These are phyloP conservation scores for Rubus parviflorus DNA, from an alignment of 306 rosid genomes.

Conservation along the genomic window DNA sequence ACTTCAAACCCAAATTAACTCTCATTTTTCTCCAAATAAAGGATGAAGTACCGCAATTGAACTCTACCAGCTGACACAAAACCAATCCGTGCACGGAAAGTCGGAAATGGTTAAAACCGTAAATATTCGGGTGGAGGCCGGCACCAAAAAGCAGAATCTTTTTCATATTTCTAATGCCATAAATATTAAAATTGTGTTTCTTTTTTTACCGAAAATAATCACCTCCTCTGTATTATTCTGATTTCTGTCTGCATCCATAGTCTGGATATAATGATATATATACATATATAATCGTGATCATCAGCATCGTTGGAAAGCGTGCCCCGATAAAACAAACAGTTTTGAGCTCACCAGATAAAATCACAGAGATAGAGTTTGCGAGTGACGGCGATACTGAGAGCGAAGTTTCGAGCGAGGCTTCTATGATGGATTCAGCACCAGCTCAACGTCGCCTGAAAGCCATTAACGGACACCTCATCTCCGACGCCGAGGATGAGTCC, in stretches of 20 bases:
- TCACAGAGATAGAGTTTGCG: background rate
- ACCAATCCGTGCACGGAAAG: background rate
- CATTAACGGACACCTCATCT: constrained; percentile 54
- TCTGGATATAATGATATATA: too few relatives aligned
- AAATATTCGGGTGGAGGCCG: background rate
- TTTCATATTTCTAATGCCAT: too few relatives aligned
- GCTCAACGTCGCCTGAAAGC: constrained; percentile 75
- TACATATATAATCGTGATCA: background rate
- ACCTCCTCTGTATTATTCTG: background rate
- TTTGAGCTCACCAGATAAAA: background rate
- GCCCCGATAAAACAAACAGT: background rate
- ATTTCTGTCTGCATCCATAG: background rate
- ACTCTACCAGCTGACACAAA: background rate
- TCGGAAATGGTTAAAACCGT: too few relatives aligned
- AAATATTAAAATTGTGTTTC: too few relatives aligned
- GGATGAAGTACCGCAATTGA: background rate
- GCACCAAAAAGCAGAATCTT: background rate
- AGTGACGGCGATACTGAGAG: too few relatives aligned
- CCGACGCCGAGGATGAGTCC: constrained; percentile 44
- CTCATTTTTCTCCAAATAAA: too few relatives aligned
- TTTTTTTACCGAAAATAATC: too few relatives aligned
- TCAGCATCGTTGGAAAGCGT: constrained; percentile 2
- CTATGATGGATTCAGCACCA: constrained; percentile 58
- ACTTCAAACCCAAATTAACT: too few relatives aligned
- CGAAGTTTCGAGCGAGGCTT: too few relatives aligned